These are phyloP conservation scores for Thelonectria blattea DNA, from an alignment of 2,329 filamentous ascomycete species.

Conservation along the genomic window DNA sequence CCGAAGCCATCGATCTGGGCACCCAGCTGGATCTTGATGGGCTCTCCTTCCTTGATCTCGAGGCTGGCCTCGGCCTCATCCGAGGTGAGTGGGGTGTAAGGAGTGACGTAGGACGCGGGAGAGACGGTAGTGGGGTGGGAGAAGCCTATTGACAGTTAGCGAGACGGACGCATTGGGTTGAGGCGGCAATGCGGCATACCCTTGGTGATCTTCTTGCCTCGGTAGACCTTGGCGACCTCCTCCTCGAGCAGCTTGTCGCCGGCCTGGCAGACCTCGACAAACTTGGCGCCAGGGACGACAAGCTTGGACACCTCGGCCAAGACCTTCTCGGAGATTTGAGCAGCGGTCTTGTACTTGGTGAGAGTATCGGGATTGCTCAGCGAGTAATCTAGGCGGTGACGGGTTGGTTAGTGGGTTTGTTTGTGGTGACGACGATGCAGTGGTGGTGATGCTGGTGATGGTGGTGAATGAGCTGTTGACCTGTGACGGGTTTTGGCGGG, in stretches of 20 bases:
- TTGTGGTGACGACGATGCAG: conserved; percentile 3
- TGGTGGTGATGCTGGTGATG: not conserved
- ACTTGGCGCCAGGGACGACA: conserved; percentile 85
- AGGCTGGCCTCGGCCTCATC: conserved; percentile 84
- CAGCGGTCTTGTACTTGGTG: conserved; percentile 99
- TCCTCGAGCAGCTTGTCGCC: conserved; percentile 95
- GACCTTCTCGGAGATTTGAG: conserved; percentile 93
- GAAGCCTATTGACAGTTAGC: conserved; percentile 64
- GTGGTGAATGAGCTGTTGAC: not conserved
- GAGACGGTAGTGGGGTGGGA: conserved; percentile 95
- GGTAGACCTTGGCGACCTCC: conserved; percentile 94
- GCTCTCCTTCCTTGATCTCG: conserved; percentile 82
- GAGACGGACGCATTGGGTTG: not conserved
- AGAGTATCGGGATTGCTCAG: conserved; percentile 92
- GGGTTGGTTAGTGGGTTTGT: not conserved
- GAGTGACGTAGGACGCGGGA: conserved; percentile 91
- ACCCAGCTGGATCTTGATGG: conserved; percentile 98
- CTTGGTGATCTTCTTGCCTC: conserved; percentile 96
- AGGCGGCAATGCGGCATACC: conserved; percentile 58
- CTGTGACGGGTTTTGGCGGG: conserved; percentile 26
- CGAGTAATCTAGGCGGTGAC: conserved; percentile 74
- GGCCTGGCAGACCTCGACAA: conserved; percentile 92
- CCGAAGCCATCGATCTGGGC: conserved; percentile 98
- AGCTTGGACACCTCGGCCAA: conserved; percentile 80
- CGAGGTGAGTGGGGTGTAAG: conserved; percentile 89